Conservation (phyloP, 306 rosid genomes). For the Sicyos baderoa region DNA sequence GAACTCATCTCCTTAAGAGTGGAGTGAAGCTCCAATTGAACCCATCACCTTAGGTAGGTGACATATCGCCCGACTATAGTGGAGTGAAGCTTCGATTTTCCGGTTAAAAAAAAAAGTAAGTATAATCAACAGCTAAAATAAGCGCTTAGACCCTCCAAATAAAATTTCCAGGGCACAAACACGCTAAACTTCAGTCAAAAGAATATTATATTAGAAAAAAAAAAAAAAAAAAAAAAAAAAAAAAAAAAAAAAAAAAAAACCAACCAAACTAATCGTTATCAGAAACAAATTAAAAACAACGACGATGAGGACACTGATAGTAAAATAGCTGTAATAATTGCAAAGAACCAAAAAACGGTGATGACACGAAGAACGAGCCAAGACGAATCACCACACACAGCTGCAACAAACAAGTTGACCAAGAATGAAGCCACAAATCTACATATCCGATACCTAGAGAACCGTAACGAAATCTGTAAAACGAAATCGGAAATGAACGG, state of each 20-base stretch:
- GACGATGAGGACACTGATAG: conserved; percentile 1
- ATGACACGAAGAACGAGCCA: not conserved
- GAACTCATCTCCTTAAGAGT: too few relatives aligned
- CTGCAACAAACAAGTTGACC: not conserved
- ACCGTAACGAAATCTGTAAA: not conserved
- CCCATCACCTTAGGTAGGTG: too few relatives aligned
- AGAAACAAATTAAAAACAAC: not conserved
- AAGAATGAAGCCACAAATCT: not conserved
- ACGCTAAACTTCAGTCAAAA: not conserved
- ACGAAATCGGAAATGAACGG: not conserved
- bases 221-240: too few relatives aligned
- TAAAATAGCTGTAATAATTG: conserved; percentile 5
- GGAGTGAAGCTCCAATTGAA: too few relatives aligned
- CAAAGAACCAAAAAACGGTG: not conserved
- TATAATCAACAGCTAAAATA: too few relatives aligned
- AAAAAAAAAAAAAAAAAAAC: too few relatives aligned
- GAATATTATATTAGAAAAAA: not conserved
- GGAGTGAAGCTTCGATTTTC: too few relatives aligned
- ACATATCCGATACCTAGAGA: not conserved
- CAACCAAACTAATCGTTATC: conserved; percentile 7
- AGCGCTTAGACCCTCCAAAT: too few relatives aligned
- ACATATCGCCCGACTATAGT: too few relatives aligned
- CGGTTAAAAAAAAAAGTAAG: too few relatives aligned
- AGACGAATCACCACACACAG: not conserved
- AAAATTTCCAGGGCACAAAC: not conserved